Percentiles rank a stretch among this genome's conserved stretches.
These are phyloP conservation scores for Metschnikowia dekortorum DNA, from an alignment of 805 yeast species.

Conservation along the genomic window DNA sequence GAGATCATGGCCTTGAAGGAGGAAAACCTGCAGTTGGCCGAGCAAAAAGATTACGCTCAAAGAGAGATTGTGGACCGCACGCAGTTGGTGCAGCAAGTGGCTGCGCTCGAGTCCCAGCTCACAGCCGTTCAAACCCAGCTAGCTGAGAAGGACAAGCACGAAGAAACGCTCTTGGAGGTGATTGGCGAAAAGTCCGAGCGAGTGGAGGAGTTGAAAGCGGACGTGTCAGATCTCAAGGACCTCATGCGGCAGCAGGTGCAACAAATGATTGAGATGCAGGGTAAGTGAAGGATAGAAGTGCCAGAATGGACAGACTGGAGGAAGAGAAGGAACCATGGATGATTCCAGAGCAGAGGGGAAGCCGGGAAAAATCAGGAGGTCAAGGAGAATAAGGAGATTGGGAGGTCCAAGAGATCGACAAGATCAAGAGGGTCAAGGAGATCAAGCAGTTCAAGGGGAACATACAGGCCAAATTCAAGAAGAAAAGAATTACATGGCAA, in stretches of 20 bases:
- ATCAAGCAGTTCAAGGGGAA: too few species aligned
- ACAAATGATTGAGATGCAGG: constrained; percentile 48
- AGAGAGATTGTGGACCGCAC: constrained; percentile 54
- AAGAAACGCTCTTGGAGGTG: constrained; percentile 58
- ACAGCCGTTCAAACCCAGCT: constrained; percentile 25
- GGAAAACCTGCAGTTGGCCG: constrained; percentile 49
- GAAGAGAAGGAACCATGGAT: too few species aligned
- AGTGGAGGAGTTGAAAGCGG: constrained; percentile 82
- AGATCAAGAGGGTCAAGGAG: too few species aligned
- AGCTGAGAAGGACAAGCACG: constrained; percentile 33
- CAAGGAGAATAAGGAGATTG: too few species aligned
- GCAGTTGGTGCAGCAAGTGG: constrained; percentile 25
- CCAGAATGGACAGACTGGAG: too few species aligned
- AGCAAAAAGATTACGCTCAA: constrained; percentile 63
- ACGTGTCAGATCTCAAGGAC: constrained; percentile 84
- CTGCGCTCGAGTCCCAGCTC: constrained; percentile 26
- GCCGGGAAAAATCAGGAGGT: background rate
- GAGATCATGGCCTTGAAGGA: constrained; percentile 66
- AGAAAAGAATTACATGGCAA: too few species aligned
- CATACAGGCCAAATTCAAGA: too few species aligned
- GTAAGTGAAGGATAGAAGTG: background rate
- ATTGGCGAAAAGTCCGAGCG: constrained; percentile 86
- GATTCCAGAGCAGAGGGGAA: background rate
- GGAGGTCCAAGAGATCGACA: too few species aligned
- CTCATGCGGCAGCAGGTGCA: constrained; percentile 80